Base-by-base conservation (phyloP, 1,139 yeast genomes). In the Williopsis jadinii region DNA sequence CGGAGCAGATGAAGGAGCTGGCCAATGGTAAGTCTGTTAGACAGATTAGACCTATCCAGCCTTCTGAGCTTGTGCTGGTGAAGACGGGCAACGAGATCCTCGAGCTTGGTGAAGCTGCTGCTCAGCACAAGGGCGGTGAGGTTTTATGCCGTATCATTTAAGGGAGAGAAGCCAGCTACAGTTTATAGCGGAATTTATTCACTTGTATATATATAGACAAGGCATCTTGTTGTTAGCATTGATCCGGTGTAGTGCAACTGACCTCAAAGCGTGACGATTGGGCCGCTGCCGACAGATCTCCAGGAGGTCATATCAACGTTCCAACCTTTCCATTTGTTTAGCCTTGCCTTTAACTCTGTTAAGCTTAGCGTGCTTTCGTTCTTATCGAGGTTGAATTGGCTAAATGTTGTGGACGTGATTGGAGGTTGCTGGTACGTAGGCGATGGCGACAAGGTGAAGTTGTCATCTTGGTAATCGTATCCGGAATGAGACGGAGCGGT, bases 11-110 rank as follows among this genome's bases (percentile, higher is more conserved):
- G 45, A 74, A 75, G 56, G 77, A 78, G 26, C 71, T 92, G 50
- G 84, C 95, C 13, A 71, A 82, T 8, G 97, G 98, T 4, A 68
- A 75, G 45, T 74, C 79, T 24, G 83, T 86, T 15, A 75, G 95
- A 65, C 71, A 77, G 53, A 78, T 90, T 48, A 75, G 77, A 54
- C 95, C 97, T 1, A 67, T 87, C 42, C 88, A 84, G 58, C 94
- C 96, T 1, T 96, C 97, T 28, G 99, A 92, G 63, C 73, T 86
- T 47, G 76, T 90, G 51, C 79, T 92, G 53, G 73, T 92, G 32
- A 69, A 46, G 40, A 59, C 62, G 28, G 68, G 67, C 41, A 71
- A 72, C 8, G 66, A 72, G 8, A 77, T 85, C 38, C 70, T 85
- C 52, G 88, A 86, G 48, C 64, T 84, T 40, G 87, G 84, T 54